These are phyloP conservation scores for Pythium pyrilobum DNA, from an alignment of 352 stramenopile species.

Conservation along the genomic window DNA sequence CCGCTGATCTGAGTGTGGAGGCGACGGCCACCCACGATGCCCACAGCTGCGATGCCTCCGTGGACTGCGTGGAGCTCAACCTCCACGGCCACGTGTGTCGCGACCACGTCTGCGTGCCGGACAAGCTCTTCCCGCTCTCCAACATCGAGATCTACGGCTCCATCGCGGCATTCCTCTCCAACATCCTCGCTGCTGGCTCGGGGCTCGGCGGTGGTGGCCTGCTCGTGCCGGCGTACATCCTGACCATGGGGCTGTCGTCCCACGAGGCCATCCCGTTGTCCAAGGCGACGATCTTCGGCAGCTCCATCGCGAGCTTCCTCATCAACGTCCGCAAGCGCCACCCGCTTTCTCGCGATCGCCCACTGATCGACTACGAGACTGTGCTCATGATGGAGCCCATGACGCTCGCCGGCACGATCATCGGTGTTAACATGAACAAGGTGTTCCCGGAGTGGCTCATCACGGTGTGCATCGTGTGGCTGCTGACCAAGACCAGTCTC, in stretches of 20 bases:
- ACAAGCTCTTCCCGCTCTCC: conserved; percentile 58
- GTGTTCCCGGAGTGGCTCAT: conserved; percentile 82
- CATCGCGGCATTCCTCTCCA: conserved; percentile 58
- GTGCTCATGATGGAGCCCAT: conserved; percentile 84
- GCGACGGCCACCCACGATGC: not conserved
- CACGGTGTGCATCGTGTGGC: conserved; percentile 67
- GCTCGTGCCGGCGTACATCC: conserved; percentile 74
- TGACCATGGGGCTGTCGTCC: conserved; percentile 65
- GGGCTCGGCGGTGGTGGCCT: conserved; percentile 72
- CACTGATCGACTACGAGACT: conserved; percentile 82
- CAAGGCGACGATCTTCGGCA: conserved; percentile 81
- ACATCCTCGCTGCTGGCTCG: conserved; percentile 50
- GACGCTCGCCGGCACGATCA: conserved; percentile 82
- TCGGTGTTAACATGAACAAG: conserved; percentile 82
- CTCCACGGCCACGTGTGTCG: conserved; percentile 38
- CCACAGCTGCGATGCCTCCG: conserved; percentile 30
- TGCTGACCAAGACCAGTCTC: conserved; percentile 63
- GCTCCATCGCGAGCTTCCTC: conserved; percentile 70
- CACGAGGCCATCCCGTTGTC: conserved; percentile 80
- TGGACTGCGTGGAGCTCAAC: conserved; percentile 43
- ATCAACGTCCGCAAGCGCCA: conserved; percentile 63
- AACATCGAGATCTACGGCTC: conserved; percentile 50
- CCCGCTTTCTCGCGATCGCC: conserved; percentile 48
- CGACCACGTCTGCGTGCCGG: conserved; percentile 39
- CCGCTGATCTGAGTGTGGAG: not conserved